phyloP scores from a whole-genome alignment of 768 basidiomycete genomes.

The Cantharellus anzutake region DNA sequence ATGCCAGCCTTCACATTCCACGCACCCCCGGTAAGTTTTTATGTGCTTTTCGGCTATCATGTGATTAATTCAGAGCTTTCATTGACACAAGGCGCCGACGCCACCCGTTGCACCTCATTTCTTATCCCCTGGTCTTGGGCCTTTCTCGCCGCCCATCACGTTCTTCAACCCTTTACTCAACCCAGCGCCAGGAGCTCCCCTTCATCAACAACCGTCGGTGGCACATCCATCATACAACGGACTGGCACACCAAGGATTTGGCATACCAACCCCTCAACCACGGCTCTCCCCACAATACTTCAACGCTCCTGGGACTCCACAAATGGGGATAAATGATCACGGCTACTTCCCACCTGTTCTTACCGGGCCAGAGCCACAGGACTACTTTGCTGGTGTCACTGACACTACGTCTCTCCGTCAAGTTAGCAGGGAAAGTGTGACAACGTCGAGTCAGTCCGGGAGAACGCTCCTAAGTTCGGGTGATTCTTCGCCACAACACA shows the following conservation, averaged over 20 bases:
- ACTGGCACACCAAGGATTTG: neutral
- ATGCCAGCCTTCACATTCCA: constrained; percentile 30
- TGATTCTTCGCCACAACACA: neutral
- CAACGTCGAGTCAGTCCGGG: neutral
- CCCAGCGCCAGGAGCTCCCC: neutral
- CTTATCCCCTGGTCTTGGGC: constrained; percentile 19
- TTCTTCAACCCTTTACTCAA: neutral
- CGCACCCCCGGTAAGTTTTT: constrained; percentile 6
- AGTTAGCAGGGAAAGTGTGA: neutral
- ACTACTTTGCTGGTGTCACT: neutral
- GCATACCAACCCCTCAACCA: neutral
- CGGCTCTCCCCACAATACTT: neutral
- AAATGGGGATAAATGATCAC: neutral
- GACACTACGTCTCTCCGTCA: neutral
- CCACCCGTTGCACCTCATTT: constrained; percentile 22
- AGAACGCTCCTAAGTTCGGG: neutral
- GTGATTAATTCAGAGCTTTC: constrained; percentile 2
- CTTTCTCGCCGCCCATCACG: constrained; percentile 17
- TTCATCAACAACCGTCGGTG: neutral
- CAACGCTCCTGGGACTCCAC: neutral
- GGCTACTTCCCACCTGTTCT: neutral
- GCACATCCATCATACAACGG: neutral
- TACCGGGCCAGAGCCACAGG: neutral
- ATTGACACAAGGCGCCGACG: constrained; percentile 14
- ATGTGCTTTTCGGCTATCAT: neutral